Conservation (phyloP, 2,329 filamentous ascomycete species). For the Cercospora brassicicola region DNA sequence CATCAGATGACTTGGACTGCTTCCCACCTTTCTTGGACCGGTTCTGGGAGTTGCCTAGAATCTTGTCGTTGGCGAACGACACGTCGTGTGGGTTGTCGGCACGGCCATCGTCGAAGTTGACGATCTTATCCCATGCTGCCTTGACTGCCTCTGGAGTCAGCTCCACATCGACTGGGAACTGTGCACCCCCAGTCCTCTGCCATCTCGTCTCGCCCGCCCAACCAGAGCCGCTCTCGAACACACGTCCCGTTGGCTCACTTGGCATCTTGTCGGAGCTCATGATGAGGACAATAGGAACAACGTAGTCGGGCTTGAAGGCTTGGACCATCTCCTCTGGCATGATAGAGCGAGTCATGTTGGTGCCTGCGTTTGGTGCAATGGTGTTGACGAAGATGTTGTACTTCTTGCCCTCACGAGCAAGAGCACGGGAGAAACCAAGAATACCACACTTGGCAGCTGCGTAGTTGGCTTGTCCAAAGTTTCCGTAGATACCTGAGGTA, state of each 20-base stretch:
- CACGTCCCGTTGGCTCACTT: constrained; percentile 71
- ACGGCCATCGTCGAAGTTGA: constrained; percentile 82
- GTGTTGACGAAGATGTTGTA: constrained; percentile 99
- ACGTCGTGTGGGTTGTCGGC: constrained; percentile 81
- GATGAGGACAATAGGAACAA: constrained; percentile 86
- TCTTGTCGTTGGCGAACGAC: constrained; percentile 74
- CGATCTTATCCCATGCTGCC: constrained; percentile 73
- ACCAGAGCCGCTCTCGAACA: constrained; percentile 93
- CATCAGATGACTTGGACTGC: constrained; percentile 28
- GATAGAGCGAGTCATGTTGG: constrained; percentile 88
- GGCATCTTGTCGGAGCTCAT: constrained; percentile 86
- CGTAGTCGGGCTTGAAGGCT: constrained; percentile 98
- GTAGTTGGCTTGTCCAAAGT: constrained; percentile 99
- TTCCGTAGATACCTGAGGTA: constrained; percentile 96
- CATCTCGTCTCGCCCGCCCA: constrained; percentile 92
- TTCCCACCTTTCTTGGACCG: constrained; percentile 62
- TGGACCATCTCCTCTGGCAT: constrained; percentile 97
- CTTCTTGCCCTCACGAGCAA: constrained; percentile 90
- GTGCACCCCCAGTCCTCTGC: constrained; percentile 86
- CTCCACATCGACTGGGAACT: constrained; percentile 82
- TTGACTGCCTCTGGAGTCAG: constrained; percentile 82
- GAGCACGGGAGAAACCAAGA: constrained; percentile 87
- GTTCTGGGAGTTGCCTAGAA: constrained; percentile 84
- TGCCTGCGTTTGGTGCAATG: constrained; percentile 95
- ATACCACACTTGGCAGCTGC: constrained; percentile 73